Base-by-base conservation (phyloP, 2,329 filamentous ascomycete species). In the Aspergillus sp. region DNA sequence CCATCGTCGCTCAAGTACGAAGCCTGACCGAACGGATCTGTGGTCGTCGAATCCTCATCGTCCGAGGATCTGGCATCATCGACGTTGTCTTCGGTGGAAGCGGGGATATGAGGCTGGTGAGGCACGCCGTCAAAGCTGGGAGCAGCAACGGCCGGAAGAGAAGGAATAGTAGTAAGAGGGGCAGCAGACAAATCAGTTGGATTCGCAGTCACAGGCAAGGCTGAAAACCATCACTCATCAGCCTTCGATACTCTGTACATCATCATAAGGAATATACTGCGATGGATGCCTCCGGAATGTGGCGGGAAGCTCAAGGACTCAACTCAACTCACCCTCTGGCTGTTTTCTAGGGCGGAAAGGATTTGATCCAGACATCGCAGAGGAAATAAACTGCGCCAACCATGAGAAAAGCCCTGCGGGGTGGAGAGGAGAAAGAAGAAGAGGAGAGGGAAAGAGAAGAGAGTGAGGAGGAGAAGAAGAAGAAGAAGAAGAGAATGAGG, bases 351-450 rank as follows among this genome's bases (percentile, higher is more conserved):
- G 67, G 64, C 72, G 72, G 64, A 75, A 75, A 61, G 72, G 72
- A 71, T 75, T 75, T 63, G 63, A 70, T 58, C 66, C 68, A 68
- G 70, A 69, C 70, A 73, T 73, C 57, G 61, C 61, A 60, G 56
- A 56, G 52, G 50, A 56, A 45, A 48, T 54, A 51, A 42, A 49
- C 43, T 51, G 54, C 50, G 48, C 53, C 55, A 52, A 57, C 52
- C 63, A 66, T 66, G 58, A 60, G 61, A 60, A 46, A 9, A 44
- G 30, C 29, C 8, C 29, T 28, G 34, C 19, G 43, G 50, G 49
- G 42, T 44, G 47, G 45, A 48, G 50, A 48, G 50, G 50, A 47
- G 46, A 52, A 52, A 52, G 52, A 44, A 49, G 48, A 43, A 41
- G 45, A 46, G 34, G 28, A 41, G 29, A 41, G 29, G 10, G 40